A percentile compares a stretch with the other conserved stretches of the same genome.
Evolutionary conservation across 1,284 basidiomycete genomes (phyloP).

Genomic region (Ganoderma resinaceum): DNA sequence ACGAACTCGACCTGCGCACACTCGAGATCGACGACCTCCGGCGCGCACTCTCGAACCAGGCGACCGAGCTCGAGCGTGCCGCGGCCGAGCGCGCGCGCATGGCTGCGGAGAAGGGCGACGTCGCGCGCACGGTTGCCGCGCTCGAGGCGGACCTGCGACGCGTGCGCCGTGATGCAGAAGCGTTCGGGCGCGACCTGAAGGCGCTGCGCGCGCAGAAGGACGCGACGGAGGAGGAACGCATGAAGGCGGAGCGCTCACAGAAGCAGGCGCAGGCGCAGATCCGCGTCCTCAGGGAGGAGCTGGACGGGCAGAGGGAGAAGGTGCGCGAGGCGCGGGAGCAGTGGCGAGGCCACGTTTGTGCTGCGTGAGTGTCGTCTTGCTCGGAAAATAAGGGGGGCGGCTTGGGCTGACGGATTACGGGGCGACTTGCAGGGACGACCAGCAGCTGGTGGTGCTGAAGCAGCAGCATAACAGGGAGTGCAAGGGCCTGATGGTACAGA

Average conservation of each 20-base stretch:
- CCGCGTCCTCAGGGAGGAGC: constrained; percentile 68
- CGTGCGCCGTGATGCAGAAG: constrained; percentile 75
- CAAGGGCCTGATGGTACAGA: constrained; percentile 88
- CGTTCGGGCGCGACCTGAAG: constrained; percentile 78
- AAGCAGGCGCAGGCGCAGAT: constrained; percentile 74
- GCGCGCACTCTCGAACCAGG: constrained; percentile 65
- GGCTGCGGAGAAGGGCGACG: constrained; percentile 67
- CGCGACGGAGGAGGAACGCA: constrained; percentile 53
- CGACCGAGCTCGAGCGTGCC: constrained; percentile 65
- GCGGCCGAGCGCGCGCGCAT: constrained; percentile 67
- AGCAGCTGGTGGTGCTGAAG: constrained; percentile 61
- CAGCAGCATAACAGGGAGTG: constrained; percentile 83
- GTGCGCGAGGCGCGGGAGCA: constrained; percentile 51
- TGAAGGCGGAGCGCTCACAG: constrained; percentile 56
- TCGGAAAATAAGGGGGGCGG: neutral
- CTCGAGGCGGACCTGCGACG: constrained; percentile 76
- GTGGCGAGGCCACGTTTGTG: constrained; percentile 62
- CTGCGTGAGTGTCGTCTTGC: constrained; percentile 42
- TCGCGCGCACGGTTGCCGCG: constrained; percentile 63
- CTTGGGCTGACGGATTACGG: neutral
- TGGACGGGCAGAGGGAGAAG: constrained; percentile 64
- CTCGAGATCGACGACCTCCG: constrained; percentile 78
- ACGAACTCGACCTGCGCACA: constrained; percentile 73
- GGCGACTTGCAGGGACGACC: constrained; percentile 53
- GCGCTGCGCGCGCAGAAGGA: constrained; percentile 71